These are phyloP conservation scores for Acorus calamus DNA, from an alignment of 106 monocot species.

Conservation along the genomic window DNA sequence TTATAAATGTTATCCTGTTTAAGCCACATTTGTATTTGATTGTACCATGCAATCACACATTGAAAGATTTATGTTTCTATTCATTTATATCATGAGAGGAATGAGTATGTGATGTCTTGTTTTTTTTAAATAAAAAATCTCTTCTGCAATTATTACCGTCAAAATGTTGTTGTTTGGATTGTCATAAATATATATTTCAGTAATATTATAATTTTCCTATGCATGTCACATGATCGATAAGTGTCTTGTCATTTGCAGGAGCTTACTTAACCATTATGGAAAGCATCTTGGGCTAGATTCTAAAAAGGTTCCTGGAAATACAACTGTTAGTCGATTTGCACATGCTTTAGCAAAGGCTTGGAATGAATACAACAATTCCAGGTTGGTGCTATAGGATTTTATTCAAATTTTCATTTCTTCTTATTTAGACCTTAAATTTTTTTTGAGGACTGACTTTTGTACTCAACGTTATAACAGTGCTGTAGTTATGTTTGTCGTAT, in stretches of 20 bases:
- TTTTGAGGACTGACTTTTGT: neutral
- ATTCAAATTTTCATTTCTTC: neutral
- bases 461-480: slow-evolving; percentile 40
- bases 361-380: slow-evolving; percentile 52
- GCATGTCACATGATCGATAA: too few species aligned
- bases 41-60: too few species aligned
- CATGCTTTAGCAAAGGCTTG: slow-evolving; percentile 77
- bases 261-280: slow-evolving; percentile 50
- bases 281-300: slow-evolving; percentile 51
- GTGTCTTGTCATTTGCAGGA: slow-evolving; percentile 23
- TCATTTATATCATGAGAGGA: too few species aligned
- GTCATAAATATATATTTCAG: too few species aligned
- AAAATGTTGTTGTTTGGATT: too few species aligned
- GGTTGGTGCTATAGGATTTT: slow-evolving; percentile 19
- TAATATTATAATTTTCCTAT: too few species aligned
- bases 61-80: too few species aligned
- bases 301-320: slow-evolving; percentile 57
- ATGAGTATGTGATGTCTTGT: too few species aligned
- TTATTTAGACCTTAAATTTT: neutral
- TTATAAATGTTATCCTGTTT: too few species aligned
- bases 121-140: too few species aligned
- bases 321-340: slow-evolving; percentile 53
- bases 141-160: too few species aligned
- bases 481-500: slow-evolving; percentile 78
- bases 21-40: too few species aligned